A percentile compares a stretch with the other conserved stretches of the same genome.
Evolutionary conservation across 1,284 basidiomycete species (phyloP).

Genomic region (Ganoderma lucidum): DNA sequence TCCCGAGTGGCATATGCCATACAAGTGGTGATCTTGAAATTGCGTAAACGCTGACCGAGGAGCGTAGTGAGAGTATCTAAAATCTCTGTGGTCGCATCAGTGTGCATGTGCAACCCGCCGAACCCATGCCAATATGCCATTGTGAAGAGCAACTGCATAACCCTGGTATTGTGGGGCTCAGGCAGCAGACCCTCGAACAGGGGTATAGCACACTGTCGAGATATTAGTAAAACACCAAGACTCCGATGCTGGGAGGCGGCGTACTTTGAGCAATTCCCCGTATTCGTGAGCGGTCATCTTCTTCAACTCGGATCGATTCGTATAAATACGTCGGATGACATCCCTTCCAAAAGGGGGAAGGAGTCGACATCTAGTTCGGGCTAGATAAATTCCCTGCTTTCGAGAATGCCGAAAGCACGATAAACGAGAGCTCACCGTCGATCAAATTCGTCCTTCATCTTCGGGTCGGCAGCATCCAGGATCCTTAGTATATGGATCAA

Average conservation of each 20-base stretch:
- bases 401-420: background rate
- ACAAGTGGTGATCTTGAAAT: background rate
- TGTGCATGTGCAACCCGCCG: slow-evolving; percentile 43
- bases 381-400: background rate
- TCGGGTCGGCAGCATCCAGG: slow-evolving; percentile 28
- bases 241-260: too few relatives aligned
- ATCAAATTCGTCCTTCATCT: slow-evolving; percentile 26
- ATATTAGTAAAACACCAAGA: too few relatives aligned
- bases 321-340: too few relatives aligned
- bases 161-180: slow-evolving; percentile 31
- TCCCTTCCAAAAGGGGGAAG: slow-evolving; percentile 7
- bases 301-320: too few relatives aligned
- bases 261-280: too few relatives aligned
- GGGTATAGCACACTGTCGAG: too few relatives aligned
- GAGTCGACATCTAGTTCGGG: background rate
- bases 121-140: slow-evolving; percentile 40
- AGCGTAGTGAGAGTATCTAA: slow-evolving; percentile 18
- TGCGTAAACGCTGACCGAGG: background rate
- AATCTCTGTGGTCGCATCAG: slow-evolving; percentile 32
- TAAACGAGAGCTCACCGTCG: slow-evolving; percentile 23
- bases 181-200: too few relatives aligned
- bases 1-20: background rate
- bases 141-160: slow-evolving; percentile 36
- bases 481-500: slow-evolving; percentile 47
- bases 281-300: too few relatives aligned